Conservation (phyloP, 192 early-diverging fungal genomes). For the Rhizophagus sp. region DNA sequence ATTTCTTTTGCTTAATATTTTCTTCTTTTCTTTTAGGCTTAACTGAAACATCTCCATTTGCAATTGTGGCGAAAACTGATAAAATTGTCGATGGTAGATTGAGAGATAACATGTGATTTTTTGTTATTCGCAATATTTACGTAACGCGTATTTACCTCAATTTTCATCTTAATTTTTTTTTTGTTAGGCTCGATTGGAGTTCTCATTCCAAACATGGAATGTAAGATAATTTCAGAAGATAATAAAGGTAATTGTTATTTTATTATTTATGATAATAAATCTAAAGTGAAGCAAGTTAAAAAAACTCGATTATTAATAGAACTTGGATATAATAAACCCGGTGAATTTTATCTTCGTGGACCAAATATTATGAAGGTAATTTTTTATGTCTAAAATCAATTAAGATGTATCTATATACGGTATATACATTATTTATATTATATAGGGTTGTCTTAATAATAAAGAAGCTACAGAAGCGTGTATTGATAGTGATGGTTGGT, state of each 20-base stretch:
- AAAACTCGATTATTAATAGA: constrained; percentile 33
- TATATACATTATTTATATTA: not conserved
- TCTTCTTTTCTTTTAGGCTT: constrained; percentile 2
- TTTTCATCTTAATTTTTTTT: not conserved
- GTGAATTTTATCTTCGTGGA: constrained; percentile 87
- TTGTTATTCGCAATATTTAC: not conserved
- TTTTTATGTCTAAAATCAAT: too few species aligned
- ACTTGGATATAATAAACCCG: constrained; percentile 53
- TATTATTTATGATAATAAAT: not conserved
- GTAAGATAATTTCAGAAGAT: constrained; percentile 74
- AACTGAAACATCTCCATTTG: constrained; percentile 66
- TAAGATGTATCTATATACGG: too few species aligned
- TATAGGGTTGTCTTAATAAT: constrained; percentile 76
- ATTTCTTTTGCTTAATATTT: not conserved
- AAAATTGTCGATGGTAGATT: constrained; percentile 39
- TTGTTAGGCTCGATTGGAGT: constrained; percentile 65
- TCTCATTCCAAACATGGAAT: constrained; percentile 70
- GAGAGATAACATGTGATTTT: not conserved
- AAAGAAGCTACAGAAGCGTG: constrained; percentile 68
- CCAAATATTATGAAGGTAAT: constrained; percentile 81
- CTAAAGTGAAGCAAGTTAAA: not conserved
- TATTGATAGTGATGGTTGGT: constrained; percentile 72
- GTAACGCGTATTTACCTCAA: not conserved
- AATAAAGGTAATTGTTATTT: constrained; percentile 43
- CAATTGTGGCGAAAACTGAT: constrained; percentile 38